A percentile compares a stretch with the other conserved stretches of the same genome.
These are phyloP conservation scores for Neurospora pannonica DNA, from an alignment of 495 filamentous ascomycete species.

Conservation along the genomic window DNA sequence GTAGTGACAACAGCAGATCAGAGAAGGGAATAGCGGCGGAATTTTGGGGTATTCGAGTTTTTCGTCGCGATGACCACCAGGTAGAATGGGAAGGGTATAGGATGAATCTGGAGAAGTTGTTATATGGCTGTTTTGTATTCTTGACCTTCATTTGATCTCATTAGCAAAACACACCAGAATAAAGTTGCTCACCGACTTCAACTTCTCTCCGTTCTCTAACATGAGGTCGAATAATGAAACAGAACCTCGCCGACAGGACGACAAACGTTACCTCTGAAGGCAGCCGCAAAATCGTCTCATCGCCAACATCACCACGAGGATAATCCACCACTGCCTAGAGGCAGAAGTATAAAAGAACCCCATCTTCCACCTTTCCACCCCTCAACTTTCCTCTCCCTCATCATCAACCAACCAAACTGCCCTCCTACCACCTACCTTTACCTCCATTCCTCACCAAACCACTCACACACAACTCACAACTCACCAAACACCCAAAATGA, in stretches of 20 bases:
- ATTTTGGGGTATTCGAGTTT: neutral
- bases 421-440: neutral
- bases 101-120: neutral
- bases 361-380: neutral
- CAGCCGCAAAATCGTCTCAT: neutral
- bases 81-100: neutral
- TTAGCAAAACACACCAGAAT: neutral
- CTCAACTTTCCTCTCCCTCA: neutral
- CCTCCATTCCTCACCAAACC: neutral
- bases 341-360: neutral
- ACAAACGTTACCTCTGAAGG: neutral
- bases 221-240: neutral
- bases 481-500: neutral
- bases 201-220: neutral
- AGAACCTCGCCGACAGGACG: neutral
- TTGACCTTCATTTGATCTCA: neutral
- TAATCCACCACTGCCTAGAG: neutral
- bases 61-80: neutral
- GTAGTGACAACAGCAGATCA: neutral
- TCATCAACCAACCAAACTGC: neutral
- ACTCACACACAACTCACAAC: neutral
- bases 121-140: neutral
- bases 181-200: neutral
- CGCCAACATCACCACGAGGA: neutral
- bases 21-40: neutral